These are phyloP conservation scores for Wickerhamomyces bisporus DNA, from an alignment of 805 yeast species.

Conservation along the genomic window DNA sequence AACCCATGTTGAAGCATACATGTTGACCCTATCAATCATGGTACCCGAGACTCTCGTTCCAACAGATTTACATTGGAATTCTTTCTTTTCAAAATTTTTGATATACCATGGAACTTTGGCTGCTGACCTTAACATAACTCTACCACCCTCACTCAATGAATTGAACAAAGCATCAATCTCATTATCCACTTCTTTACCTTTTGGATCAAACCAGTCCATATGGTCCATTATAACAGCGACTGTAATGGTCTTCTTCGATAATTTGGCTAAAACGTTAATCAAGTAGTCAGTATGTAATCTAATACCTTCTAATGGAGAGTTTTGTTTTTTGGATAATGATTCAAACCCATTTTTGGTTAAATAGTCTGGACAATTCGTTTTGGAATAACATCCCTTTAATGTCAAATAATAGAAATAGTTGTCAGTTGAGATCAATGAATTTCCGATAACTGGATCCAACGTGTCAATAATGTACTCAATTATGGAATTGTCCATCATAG, in stretches of 20 bases:
- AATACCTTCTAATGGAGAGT: constrained; percentile 59
- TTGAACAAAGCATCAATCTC: constrained; percentile 62
- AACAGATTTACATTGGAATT: constrained; percentile 65
- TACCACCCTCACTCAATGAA: constrained; percentile 62
- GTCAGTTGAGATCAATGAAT: constrained; percentile 61
- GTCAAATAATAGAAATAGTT: constrained; percentile 76
- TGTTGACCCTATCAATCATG: constrained; percentile 74
- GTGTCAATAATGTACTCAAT: constrained; percentile 71
- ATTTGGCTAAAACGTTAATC: constrained; percentile 67
- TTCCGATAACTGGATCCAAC: constrained; percentile 64
- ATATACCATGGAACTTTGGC: constrained; percentile 76
- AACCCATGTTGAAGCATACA: constrained; percentile 89
- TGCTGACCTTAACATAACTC: constrained; percentile 75
- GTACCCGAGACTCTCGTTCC: constrained; percentile 59
- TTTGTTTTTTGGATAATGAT: constrained; percentile 34
- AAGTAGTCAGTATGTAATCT: constrained; percentile 77
- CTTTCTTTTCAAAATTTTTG: constrained; percentile 56
- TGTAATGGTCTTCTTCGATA: constrained; percentile 57
- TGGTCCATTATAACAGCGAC: constrained; percentile 86
- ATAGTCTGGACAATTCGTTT: constrained; percentile 71
- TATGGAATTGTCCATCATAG: constrained; percentile 71
- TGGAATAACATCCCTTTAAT: constrained; percentile 54
- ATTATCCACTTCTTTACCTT: constrained; percentile 54
- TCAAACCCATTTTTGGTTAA: constrained; percentile 55
- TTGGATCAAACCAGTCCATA: constrained; percentile 85